A percentile compares a stretch with the other conserved stretches of the same genome.
Evolutionary conservation across 352 stramenopile genomes (phyloP).

Genomic region (Globisporangium apiculatum): DNA sequence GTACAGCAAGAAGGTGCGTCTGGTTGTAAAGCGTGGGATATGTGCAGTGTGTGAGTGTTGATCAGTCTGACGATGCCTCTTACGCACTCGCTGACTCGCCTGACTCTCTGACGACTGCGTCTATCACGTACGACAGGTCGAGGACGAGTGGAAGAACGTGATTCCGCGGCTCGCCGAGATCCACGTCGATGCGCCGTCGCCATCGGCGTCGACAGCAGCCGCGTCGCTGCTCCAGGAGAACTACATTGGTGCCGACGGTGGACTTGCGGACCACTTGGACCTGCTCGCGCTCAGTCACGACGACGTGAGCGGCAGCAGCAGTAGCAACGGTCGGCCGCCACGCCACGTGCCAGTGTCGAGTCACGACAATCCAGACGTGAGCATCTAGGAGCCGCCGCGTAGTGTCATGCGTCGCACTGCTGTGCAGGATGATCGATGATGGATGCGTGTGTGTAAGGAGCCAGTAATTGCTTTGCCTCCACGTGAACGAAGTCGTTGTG

Average conservation of each 20-base stretch:
- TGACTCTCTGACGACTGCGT: not conserved
- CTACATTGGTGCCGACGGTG: conserved; percentile 59
- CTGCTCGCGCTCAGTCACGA: conserved; percentile 44
- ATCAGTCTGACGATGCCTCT: not conserved
- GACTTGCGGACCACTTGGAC: conserved; percentile 35
- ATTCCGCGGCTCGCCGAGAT: conserved; percentile 72
- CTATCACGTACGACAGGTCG: conserved; percentile 22
- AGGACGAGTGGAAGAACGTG: conserved; percentile 74
- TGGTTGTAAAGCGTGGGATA: not conserved
- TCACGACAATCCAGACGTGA: conserved; percentile 25
- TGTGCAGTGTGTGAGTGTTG: not conserved
- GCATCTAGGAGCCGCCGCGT: conserved; percentile 17
- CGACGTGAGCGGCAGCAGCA: conserved; percentile 7
- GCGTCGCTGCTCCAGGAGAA: conserved; percentile 61
- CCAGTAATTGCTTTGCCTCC: no score
- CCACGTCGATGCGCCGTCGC: conserved; percentile 47
- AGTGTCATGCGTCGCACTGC: no score
- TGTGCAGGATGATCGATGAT: no score
- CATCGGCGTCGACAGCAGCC: conserved; percentile 30
- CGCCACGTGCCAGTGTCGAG: not conserved
- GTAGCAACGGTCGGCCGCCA: conserved; percentile 1
- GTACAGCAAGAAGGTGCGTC: conserved; percentile 89
- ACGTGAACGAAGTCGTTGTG: no score
- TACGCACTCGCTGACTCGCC: no score
- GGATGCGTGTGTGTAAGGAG: no score